Base-by-base conservation (phyloP, 106 monocot species). In the Xerophyta viscosa region DNA sequence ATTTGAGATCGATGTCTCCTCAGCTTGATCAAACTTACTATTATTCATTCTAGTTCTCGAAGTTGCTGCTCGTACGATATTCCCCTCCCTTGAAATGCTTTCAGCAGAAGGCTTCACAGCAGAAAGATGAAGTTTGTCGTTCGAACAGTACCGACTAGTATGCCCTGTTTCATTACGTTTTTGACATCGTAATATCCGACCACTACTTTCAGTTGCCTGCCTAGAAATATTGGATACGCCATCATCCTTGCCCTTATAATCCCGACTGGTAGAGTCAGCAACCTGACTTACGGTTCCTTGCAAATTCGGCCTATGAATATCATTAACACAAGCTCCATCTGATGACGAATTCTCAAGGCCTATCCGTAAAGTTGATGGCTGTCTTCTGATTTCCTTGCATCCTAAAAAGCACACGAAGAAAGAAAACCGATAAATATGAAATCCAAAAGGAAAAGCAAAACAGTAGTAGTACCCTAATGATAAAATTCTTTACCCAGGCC, bases 161-260 rank as follows among this genome's bases (percentile, higher is more conserved):
- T 88, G 96, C 29, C 88, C 96, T 24, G 71, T 60, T 74, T 96
- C 88, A 66, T 96, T 88, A 70, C 84, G 84, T 61, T 51, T 77
- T 56, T 71, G 76, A 48, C 86, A 86, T 17, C 70, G 75, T 29
- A 67, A 29, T 50, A n/a, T n/a, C n/a, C 72, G 60, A 52, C 45
- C 50, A 11, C 43, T 43, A 46, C 50, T 20, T 47, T 58, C 46
- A 63, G 41, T 60, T 26, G 39, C 28, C 23, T 36, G 70, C 47
- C 67, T 71, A 54, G 55, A 65, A 57, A 22, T 43, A 20, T 41
- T n/a, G n/a, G n/a, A n/a, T n/a, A n/a, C n/a, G n/a, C n/a, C n/a
- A n/a, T n/a, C n/a, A n/a, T n/a, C n/a, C n/a, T n/a, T 52, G 31
- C 10, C 27, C 70, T 69, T 80, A 48, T 61, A 59, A 55, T 75